A percentile compares a stretch with the other conserved stretches of the same genome.
Evolutionary conservation across 768 basidiomycete genomes (phyloP).

Genomic region (Lepiota venenata): DNA sequence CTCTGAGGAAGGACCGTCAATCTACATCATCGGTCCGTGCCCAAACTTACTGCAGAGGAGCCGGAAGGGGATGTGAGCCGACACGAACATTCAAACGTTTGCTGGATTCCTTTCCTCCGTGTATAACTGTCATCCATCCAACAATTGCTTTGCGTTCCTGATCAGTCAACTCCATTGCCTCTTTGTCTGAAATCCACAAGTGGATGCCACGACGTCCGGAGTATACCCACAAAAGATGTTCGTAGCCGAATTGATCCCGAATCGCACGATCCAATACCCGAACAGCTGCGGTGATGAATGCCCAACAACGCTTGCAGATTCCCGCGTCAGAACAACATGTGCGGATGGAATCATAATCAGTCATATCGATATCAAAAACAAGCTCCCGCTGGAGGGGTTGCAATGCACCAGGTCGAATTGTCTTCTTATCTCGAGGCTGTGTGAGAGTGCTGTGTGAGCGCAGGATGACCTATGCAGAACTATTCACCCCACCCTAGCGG

Average conservation of each 20-base stretch:
- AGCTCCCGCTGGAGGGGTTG: constrained; percentile 83
- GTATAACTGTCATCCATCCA: constrained; percentile 81
- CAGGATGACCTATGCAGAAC: background rate
- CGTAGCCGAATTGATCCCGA: constrained; percentile 87
- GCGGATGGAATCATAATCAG: constrained; percentile 93
- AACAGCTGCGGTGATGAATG: constrained; percentile 90
- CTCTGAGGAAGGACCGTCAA: constrained; percentile 22
- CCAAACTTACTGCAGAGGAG: constrained; percentile 61
- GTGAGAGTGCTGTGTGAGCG: background rate
- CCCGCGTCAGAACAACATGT: constrained; percentile 91
- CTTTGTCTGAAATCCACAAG: constrained; percentile 91
- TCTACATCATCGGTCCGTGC: background rate
- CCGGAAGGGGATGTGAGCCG: constrained; percentile 52
- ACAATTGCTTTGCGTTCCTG: constrained; percentile 87
- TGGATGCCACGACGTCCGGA: constrained; percentile 98
- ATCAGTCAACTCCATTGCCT: constrained; percentile 88
- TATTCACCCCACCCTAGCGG: constrained; percentile 62
- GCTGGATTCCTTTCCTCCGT: constrained; percentile 73
- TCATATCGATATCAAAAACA: constrained; percentile 99
- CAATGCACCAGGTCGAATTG: constrained; percentile 63
- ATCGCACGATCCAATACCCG: constrained; percentile 78
- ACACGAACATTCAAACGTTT: constrained; percentile 79
- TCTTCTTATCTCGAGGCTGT: constrained; percentile 89
- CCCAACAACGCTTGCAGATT: constrained; percentile 94
- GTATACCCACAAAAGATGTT: constrained; percentile 94